These are phyloP conservation scores for Cladosporium sp. DNA, from an alignment of 2,329 filamentous ascomycete genomes.

Conservation along the genomic window DNA sequence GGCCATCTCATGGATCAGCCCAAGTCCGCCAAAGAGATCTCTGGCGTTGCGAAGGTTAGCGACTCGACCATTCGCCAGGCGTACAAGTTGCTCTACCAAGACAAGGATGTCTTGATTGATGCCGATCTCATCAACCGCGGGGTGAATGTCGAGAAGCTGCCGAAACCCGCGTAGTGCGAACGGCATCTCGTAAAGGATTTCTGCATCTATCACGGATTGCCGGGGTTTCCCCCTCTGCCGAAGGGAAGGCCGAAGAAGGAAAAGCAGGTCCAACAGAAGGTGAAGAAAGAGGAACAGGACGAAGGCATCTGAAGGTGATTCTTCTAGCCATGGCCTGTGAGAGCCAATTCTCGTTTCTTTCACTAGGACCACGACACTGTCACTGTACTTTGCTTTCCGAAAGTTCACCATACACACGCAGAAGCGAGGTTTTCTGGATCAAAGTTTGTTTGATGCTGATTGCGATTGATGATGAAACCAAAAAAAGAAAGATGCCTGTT, in stretches of 20 bases:
- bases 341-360: too few species aligned
- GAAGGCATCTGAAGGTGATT: slow-evolving; percentile 5
- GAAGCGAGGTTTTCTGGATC: too few species aligned
- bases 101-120: slow-evolving; percentile 67
- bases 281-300: background rate
- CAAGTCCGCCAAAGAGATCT: slow-evolving; percentile 80
- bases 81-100: slow-evolving; percentile 79
- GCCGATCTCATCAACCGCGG: slow-evolving; percentile 68
- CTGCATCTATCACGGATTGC: too few species aligned
- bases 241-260: too few species aligned
- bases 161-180: slow-evolving; percentile 35
- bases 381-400: too few species aligned
- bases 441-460: too few species aligned
- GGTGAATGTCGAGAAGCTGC: slow-evolving; percentile 65
- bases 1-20: slow-evolving; percentile 76
- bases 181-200: background rate
- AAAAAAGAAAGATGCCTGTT: too few species aligned
- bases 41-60: slow-evolving; percentile 76
- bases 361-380: too few species aligned
- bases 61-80: slow-evolving; percentile 95
- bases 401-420: too few species aligned
- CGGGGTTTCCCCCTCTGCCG: too few species aligned
- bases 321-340: background rate
- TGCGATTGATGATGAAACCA: too few species aligned
- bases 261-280: too few species aligned